phyloP scores from a whole-genome alignment of 345 rosid species.

The Aurinia saxatilis region DNA sequence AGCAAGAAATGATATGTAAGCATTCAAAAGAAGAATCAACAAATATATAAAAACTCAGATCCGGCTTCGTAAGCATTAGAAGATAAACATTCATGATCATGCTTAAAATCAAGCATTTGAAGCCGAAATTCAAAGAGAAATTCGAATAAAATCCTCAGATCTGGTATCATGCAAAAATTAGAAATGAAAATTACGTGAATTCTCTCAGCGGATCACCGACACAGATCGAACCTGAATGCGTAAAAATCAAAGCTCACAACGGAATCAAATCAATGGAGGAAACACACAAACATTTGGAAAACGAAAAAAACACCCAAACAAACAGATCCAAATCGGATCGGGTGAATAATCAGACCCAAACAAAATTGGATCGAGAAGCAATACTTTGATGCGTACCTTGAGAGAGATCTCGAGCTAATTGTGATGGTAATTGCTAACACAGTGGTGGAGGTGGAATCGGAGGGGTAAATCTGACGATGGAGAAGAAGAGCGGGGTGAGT shows the following conservation, averaged over 20 bases:
- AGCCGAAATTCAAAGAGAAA: background rate
- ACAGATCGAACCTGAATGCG: conserved; percentile 20
- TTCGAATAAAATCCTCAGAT: conserved; percentile 15
- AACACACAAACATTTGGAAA: conserved; percentile 10
- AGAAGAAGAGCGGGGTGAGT: conserved; percentile 25
- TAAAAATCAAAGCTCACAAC: background rate
- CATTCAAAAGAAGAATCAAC: background rate
- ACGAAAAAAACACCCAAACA: too few relatives aligned
- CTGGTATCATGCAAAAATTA: conserved; percentile 24
- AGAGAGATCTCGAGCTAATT: too few relatives aligned
- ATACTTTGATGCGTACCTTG: conserved; percentile 16
- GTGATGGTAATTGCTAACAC: too few relatives aligned
- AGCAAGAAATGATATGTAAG: too few relatives aligned
- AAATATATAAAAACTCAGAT: conserved; percentile 16
- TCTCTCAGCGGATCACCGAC: conserved; percentile 28
- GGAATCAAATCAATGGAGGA: background rate
- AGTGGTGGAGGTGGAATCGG: conserved; percentile 16
- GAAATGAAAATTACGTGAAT: conserved; percentile 10
- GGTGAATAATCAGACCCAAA: conserved; percentile 1
- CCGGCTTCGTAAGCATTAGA: background rate
- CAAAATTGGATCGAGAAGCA: conserved; percentile 4
- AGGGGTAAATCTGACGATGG: conserved; percentile 25
- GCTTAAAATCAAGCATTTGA: background rate
- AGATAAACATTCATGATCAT: conserved; percentile 5
- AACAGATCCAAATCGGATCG: too few relatives aligned